Conservation (phyloP, 2,329 filamentous ascomycete genomes). For the Fusarium caatingaense region DNA sequence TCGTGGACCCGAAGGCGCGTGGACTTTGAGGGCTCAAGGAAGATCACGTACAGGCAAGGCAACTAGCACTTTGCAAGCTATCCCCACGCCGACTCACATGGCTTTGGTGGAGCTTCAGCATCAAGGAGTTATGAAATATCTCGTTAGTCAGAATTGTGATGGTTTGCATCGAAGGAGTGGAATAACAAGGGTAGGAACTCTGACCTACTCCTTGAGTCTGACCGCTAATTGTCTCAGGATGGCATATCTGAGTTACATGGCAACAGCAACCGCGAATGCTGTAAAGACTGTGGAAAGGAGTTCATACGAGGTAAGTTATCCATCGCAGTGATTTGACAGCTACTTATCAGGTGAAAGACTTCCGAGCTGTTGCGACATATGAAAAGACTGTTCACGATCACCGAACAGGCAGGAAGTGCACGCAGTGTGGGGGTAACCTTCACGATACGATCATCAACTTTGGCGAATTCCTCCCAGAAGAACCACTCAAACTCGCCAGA, state of each 20-base stretch:
- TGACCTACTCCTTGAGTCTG: accelerated
- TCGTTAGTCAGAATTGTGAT: conserved; percentile 56
- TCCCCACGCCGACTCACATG: conserved; percentile 61
- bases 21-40: conserved; percentile 59
- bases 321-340: accelerated
- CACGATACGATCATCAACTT: conserved; percentile 61
- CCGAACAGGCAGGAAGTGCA: conserved; percentile 59
- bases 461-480: conserved; percentile 51
- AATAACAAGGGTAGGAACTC: conserved; percentile 53
- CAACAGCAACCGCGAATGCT: conserved; percentile 60
- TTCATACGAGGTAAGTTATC: conserved; percentile 55
- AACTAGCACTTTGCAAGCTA: conserved; percentile 55
- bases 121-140: conserved; percentile 54
- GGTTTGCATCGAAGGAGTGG: conserved; percentile 59
- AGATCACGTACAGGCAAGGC: conserved; percentile 48
- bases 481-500: conserved; percentile 49
- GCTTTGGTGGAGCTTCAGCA: conserved; percentile 59
- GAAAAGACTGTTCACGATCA: conserved; percentile 58
- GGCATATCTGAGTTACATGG: conserved; percentile 60
- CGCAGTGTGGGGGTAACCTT: conserved; percentile 52
- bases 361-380: conserved; percentile 58
- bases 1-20: conserved; percentile 59
- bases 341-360: conserved; percentile 48
- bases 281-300: conserved; percentile 58
- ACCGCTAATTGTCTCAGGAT: conserved; percentile 44